These are phyloP conservation scores for Gymnopus androsaceus DNA, from an alignment of 1,284 basidiomycete genomes.

Conservation along the genomic window DNA sequence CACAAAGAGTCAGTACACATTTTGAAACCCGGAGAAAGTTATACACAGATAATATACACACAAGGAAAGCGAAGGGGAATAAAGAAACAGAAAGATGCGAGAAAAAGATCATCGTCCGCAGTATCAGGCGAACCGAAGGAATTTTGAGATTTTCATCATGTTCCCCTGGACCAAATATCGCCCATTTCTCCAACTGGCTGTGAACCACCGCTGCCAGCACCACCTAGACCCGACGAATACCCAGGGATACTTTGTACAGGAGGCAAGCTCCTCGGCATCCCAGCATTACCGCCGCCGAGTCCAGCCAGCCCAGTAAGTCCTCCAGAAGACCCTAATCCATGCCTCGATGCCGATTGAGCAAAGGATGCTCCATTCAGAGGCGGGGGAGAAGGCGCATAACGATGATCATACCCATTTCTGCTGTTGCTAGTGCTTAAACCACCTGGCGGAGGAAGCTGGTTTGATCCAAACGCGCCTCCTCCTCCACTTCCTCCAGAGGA, in stretches of 20 bases:
- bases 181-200: neutral
- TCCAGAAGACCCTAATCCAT: neutral
- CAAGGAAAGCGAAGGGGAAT: neutral
- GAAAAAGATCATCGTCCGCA: neutral
- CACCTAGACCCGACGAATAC: neutral
- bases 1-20: neutral
- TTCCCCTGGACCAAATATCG: constrained; percentile 8
- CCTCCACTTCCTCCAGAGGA: neutral
- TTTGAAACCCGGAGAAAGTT: neutral
- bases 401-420: constrained; percentile 10
- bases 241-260: constrained; percentile 9
- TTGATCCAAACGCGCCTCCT: constrained; percentile 3
- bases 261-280: neutral
- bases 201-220: neutral
- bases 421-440: constrained; percentile 3
- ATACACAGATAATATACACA: neutral
- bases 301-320: neutral
- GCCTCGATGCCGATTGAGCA: constrained; percentile 7
- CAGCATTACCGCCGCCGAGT: neutral
- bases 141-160: neutral
- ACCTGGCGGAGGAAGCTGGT: constrained; percentile 4
- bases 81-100: neutral
- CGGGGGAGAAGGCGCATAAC: constrained; percentile 1
- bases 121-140: neutral
- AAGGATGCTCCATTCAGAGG: constrained; percentile 4